phyloP scores from a whole-genome alignment of 768 basidiomycete species.

The Suillus fuscotomentosus region DNA sequence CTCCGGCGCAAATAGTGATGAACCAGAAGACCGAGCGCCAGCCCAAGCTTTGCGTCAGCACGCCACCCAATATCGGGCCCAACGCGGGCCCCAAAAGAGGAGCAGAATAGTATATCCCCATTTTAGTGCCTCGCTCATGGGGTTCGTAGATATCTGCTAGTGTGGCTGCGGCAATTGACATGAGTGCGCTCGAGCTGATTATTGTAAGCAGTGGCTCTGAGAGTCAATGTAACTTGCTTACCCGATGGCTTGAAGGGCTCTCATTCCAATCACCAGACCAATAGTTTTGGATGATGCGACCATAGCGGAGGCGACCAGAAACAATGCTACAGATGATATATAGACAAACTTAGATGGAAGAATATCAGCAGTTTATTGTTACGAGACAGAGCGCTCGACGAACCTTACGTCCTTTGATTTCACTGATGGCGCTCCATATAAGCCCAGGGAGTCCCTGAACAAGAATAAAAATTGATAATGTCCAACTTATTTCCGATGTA shows the following conservation, averaged over 20 bases:
- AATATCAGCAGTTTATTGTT: background rate
- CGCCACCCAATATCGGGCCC: constrained; percentile 47
- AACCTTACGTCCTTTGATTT: constrained; percentile 72
- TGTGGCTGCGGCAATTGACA: constrained; percentile 68
- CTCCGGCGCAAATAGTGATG: constrained; percentile 57
- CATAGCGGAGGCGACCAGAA: constrained; percentile 54
- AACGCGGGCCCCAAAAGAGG: constrained; percentile 54
- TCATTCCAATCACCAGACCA: constrained; percentile 61
- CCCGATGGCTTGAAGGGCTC: constrained; percentile 64
- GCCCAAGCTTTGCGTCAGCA: constrained; percentile 55
- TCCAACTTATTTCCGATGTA: constrained; percentile 61
- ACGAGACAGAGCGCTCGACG: constrained; percentile 7
- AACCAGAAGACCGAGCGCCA: constrained; percentile 88
- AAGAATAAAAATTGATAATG: constrained; percentile 69
- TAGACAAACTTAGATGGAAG: constrained; percentile 48
- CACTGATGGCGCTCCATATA: constrained; percentile 63
- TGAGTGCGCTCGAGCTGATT: constrained; percentile 55
- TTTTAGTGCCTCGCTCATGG: constrained; percentile 64
- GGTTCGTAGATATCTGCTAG: constrained; percentile 75
- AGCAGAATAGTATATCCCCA: constrained; percentile 76
- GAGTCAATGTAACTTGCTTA: constrained; percentile 21
- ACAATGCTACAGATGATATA: constrained; percentile 49
- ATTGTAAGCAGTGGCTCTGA: background rate
- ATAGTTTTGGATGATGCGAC: constrained; percentile 58
- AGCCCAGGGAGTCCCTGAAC: constrained; percentile 66